phyloP scores from a whole-genome alignment of 139 green algal species.

The Picochlorum costavermella region DNA sequence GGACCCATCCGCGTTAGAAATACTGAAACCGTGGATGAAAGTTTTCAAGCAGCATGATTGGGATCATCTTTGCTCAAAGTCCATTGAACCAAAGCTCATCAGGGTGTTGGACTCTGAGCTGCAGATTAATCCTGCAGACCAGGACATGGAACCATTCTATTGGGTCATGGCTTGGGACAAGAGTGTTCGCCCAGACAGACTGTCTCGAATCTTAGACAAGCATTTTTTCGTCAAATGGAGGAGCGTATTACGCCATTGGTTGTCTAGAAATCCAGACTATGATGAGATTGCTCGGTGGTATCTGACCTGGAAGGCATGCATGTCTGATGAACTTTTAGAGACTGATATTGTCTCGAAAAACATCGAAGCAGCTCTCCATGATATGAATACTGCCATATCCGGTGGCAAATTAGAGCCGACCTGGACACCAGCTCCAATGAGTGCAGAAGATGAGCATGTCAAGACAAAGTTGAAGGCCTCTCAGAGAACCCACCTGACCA shows the following conservation, averaged over 20 bases:
- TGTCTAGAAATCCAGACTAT: slow-evolving; percentile 61
- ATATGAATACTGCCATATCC: slow-evolving; percentile 80
- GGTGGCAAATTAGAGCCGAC: slow-evolving; percentile 10
- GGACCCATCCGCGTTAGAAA: slow-evolving; percentile 59
- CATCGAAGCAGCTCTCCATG: slow-evolving; percentile 70
- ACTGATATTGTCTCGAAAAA: slow-evolving; percentile 62
- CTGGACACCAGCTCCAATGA: slow-evolving; percentile 8
- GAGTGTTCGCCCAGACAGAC: slow-evolving; percentile 40
- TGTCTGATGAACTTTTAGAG: slow-evolving; percentile 54
- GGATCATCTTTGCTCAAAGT: slow-evolving; percentile 61
- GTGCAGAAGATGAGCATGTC: background rate
- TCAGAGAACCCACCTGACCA: slow-evolving; percentile 9
- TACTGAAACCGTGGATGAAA: slow-evolving; percentile 81
- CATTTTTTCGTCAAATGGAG: slow-evolving; percentile 82
- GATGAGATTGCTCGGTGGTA: slow-evolving; percentile 84
- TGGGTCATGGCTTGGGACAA: slow-evolving; percentile 73
- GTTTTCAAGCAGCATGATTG: slow-evolving; percentile 74
- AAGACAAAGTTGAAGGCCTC: background rate
- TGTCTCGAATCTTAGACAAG: slow-evolving; percentile 50
- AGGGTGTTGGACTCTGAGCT: slow-evolving; percentile 48
- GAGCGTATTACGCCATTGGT: slow-evolving; percentile 73
- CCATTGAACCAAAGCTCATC: slow-evolving; percentile 84
- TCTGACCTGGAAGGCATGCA: slow-evolving; percentile 77
- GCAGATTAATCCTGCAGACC: slow-evolving; percentile 67
- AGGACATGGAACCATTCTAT: slow-evolving; percentile 71